Conservation (phyloP, 352 stramenopile species). For the Pythium dissotocum region DNA sequence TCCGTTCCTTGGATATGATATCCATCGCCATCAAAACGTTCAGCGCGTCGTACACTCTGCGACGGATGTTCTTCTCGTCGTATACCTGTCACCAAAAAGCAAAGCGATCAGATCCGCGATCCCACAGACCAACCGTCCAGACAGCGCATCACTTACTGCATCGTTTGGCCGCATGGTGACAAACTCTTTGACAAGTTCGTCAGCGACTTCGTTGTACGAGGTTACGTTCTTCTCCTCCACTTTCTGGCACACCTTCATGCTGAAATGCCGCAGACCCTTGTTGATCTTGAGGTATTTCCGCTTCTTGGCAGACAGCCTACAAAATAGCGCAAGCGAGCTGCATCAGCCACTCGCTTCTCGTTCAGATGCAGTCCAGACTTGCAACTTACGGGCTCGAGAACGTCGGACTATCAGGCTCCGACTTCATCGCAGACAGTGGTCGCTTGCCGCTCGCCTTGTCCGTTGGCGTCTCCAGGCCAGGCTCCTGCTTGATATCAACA, state of each 20-base stretch:
- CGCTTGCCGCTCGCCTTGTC: constrained; percentile 26
- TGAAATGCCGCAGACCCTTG: constrained; percentile 94
- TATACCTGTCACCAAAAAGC: constrained; percentile 55
- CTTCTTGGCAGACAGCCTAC: constrained; percentile 68
- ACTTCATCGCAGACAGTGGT: constrained; percentile 27
- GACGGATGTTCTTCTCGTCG: constrained; percentile 95
- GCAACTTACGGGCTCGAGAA: constrained; percentile 64
- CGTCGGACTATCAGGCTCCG: constrained; percentile 40
- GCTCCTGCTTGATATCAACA: constrained; percentile 57
- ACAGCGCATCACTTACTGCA: constrained; percentile 33
- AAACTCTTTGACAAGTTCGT: constrained; percentile 92
- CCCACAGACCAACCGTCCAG: background rate
- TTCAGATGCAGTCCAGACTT: background rate
- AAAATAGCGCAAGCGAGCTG: background rate
- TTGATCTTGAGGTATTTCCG: constrained; percentile 86
- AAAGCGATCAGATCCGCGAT: background rate
- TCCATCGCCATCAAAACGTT: constrained; percentile 99
- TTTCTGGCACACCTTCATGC: constrained; percentile 96
- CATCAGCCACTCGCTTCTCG: background rate
- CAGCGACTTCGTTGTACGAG: constrained; percentile 94
- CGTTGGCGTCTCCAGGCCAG: constrained; percentile 22
- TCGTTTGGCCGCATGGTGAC: constrained; percentile 84
- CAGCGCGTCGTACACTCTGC: constrained; percentile 96
- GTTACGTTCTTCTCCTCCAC: constrained; percentile 96
- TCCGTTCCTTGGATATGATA: constrained; percentile 97